Evolutionary conservation across 2,329 filamentous ascomycete species (phyloP), one percentile per base, ranked within the genome.

Genomic region (Apiospora koreana): DNA sequence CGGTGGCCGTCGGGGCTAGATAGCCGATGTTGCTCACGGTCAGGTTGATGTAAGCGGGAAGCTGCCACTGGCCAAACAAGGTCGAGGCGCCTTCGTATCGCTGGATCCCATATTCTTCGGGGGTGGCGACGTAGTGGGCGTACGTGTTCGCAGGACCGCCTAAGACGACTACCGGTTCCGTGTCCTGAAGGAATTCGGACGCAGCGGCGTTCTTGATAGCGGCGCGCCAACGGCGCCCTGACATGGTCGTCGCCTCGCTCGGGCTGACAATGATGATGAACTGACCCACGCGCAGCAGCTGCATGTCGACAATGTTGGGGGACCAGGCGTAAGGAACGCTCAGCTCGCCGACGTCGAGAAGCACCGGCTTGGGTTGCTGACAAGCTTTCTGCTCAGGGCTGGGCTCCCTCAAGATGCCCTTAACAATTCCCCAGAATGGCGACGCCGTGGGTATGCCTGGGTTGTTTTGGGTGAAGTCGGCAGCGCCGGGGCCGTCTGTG

Each of bases 11-110:
- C 69, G 83, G 83, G 14, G 85, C 84, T 3, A 97, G 87, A 78
- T 91, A 92, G 21, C 86, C 86, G 3, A 96, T 87, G 79, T 92
- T 89, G 45, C 85, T 86, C n/a, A 94, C 84, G 0, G 94, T 95
- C 58, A 95, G 85, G 80, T 97, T 95, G 82, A 98, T 93, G 83
- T 96, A 96, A 0, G 94, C 95, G 45, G 92, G 89, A 14, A 98
- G 87, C 0, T 94, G 93, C 80, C 94, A 90, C 2, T 88, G 92
- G 0, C 95, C 95, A 79, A 93, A 96, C 2, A 98, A 88, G 0
- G 95, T 98, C 8, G 93, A 95, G 0, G 94, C 95, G n/a, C 95
- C 95, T 82, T 98, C 95, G 81, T 98, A 98, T 12, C 95, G 91
- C 82, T 98, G 95, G 64, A 96, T 85, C 16, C 83, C 82, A 79